These are phyloP conservation scores for Populus deltoides DNA, from an alignment of 345 rosid species.

Conservation along the genomic window DNA sequence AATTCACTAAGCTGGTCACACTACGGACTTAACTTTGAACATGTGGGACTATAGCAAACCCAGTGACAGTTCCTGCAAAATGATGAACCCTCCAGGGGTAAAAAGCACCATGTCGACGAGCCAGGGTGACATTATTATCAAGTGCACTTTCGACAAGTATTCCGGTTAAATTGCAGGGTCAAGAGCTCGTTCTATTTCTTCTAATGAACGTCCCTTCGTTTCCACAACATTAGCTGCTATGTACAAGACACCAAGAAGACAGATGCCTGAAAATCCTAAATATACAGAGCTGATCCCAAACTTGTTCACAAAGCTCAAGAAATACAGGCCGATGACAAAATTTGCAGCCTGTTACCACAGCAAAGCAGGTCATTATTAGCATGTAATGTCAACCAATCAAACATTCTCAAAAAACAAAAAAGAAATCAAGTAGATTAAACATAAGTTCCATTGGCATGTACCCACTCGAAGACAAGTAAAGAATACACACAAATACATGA, in stretches of 20 bases:
- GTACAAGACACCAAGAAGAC: slow-evolving; percentile 80
- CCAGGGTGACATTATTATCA: slow-evolving; percentile 15
- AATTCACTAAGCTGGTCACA: neutral
- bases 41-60: neutral
- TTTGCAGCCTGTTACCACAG: slow-evolving; percentile 62
- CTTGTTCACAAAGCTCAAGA: slow-evolving; percentile 85
- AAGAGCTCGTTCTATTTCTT: slow-evolving; percentile 90
- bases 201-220: slow-evolving; percentile 93
- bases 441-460: neutral
- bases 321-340: slow-evolving; percentile 85
- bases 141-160: neutral
- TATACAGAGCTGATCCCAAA: slow-evolving; percentile 91
- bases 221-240: slow-evolving; percentile 78
- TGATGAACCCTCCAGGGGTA: neutral
- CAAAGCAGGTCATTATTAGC: slow-evolving; percentile 6
- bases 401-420: neutral
- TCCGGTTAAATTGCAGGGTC: slow-evolving; percentile 37
- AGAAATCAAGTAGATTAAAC: neutral
- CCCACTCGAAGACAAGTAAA: no score
- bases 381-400: neutral
- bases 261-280: slow-evolving; percentile 72
- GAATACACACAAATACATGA: neutral
- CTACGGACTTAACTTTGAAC: neutral
- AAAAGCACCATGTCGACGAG: neutral
- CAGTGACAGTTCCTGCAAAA: neutral